Conservation (phyloP, 257 asterid species). For the Ilex aquifolium region DNA sequence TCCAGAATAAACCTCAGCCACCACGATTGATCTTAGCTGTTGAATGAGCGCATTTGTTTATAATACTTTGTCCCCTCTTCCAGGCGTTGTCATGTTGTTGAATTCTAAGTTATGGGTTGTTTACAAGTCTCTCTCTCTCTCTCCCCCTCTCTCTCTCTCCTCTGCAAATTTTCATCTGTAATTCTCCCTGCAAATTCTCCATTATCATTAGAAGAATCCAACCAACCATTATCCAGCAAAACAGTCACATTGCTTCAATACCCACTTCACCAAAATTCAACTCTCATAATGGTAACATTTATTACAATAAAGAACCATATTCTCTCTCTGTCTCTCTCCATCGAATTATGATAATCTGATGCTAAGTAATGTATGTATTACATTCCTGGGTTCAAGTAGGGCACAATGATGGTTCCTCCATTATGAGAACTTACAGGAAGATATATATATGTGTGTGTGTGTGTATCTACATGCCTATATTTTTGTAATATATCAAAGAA, state of each 20-base stretch:
- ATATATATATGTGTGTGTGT: no score
- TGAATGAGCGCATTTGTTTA: constrained; percentile 13
- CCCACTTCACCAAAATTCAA: not conserved
- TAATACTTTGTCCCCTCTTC: constrained; percentile 22
- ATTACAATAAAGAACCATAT: not conserved
- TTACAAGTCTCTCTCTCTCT: constrained; percentile 45
- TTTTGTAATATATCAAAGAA: no score
- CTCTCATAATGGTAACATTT: constrained; percentile 1
- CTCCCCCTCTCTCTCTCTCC: constrained; percentile 4
- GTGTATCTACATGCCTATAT: no score
- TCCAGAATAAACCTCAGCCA: constrained; percentile 28
- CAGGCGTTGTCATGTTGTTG: constrained; percentile 42
- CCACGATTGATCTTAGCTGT: constrained; percentile 32
- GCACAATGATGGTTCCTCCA: constrained; percentile 66
- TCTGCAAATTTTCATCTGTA: constrained; percentile 12
- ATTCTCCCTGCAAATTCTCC: constrained; percentile 18
- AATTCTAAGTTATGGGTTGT: constrained; percentile 78
- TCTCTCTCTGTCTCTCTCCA: not conserved
- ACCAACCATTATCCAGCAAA: constrained; percentile 4
- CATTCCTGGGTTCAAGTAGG: constrained; percentile 21
- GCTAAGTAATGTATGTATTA: not conserved
- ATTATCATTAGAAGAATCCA: constrained; percentile 33
- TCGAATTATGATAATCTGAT: no score
- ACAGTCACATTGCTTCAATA: constrained; percentile 16
- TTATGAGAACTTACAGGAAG: constrained; percentile 5